Conservation (phyloP, 169 alveolate species). For the Babesia bovis region DNA sequence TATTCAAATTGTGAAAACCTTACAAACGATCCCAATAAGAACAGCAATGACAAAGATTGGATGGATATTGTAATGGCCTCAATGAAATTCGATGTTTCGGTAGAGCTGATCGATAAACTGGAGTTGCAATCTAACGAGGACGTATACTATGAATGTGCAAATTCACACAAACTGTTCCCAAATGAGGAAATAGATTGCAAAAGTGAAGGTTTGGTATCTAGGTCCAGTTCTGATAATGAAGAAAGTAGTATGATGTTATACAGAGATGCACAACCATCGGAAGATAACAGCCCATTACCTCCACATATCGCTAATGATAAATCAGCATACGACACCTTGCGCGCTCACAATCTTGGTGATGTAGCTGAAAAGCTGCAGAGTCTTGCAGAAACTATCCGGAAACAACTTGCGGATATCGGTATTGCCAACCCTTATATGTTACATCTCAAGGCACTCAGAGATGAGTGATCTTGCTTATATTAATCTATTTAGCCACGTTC, state of each 20-base stretch:
- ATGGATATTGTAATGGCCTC: constrained; percentile 51
- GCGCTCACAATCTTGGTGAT: constrained; percentile 25
- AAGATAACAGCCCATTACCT: neutral
- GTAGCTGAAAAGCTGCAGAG: constrained; percentile 44
- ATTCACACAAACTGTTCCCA: constrained; percentile 17
- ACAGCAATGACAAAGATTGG: constrained; percentile 52
- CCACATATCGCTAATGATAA: neutral
- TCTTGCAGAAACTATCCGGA: constrained; percentile 38
- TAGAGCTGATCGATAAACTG: constrained; percentile 39
- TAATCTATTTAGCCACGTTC: no score
- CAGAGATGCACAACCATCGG: neutral
- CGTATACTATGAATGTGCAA: constrained; percentile 32
- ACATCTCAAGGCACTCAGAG: constrained; percentile 66
- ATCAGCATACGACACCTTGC: constrained; percentile 16
- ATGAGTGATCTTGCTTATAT: constrained; percentile 13
- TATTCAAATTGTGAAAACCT: constrained; percentile 51
- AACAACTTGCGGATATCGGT: constrained; percentile 52
- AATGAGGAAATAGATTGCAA: constrained; percentile 36
- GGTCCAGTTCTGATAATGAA: constrained; percentile 14
- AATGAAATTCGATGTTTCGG: constrained; percentile 24
- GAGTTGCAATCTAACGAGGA: constrained; percentile 43
- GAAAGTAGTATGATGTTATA: neutral
- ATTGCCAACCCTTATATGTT: constrained; percentile 56
- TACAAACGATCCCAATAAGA: constrained; percentile 63
- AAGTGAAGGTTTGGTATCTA: constrained; percentile 21